A percentile compares a stretch with the other conserved stretches of the same genome.
These are phyloP conservation scores for Kwoniella shandongensis DNA, from an alignment of 768 basidiomycete species.

Conservation along the genomic window DNA sequence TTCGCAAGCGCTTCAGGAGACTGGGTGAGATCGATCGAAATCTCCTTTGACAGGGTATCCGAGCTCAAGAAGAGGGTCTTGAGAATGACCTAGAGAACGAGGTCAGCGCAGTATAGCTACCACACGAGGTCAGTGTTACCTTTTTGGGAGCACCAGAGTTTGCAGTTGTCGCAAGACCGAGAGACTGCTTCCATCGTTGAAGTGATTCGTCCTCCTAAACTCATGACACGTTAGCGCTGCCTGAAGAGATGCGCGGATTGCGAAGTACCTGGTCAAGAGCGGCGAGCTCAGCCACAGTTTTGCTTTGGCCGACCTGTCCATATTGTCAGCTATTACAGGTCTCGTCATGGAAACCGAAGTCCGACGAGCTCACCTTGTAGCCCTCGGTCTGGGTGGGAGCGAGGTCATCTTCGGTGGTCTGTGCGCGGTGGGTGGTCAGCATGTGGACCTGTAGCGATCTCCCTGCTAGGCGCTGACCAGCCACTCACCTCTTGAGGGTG, in stretches of 20 bases:
- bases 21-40: slow-evolving; percentile 68
- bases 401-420: slow-evolving; percentile 50
- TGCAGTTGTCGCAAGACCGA: slow-evolving; percentile 68
- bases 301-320: slow-evolving; percentile 47
- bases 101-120: slow-evolving; percentile 2
- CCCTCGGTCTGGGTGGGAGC: slow-evolving; percentile 51
- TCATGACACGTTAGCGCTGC: not conserved
- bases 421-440: not conserved
- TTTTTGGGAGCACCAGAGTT: slow-evolving; percentile 62
- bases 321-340: slow-evolving; percentile 6
- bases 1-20: slow-evolving; percentile 57
- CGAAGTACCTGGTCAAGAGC: slow-evolving; percentile 66
- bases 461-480: too few relatives aligned
- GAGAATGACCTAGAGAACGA: slow-evolving; percentile 39
- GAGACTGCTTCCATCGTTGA: slow-evolving; percentile 90
- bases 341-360: not conserved
- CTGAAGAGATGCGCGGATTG: not conserved
- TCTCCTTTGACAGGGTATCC: slow-evolving; percentile 63
- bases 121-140: too few relatives aligned
- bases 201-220: slow-evolving; percentile 76
- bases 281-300: slow-evolving; percentile 78
- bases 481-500: slow-evolving; percentile 14
- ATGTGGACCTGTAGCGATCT: too few relatives aligned
- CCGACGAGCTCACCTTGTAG: slow-evolving; percentile 42
- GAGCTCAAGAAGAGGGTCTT: slow-evolving; percentile 72